These are phyloP conservation scores for Trichoderma gracile DNA, from an alignment of 2,329 filamentous ascomycete genomes.

Conservation along the genomic window DNA sequence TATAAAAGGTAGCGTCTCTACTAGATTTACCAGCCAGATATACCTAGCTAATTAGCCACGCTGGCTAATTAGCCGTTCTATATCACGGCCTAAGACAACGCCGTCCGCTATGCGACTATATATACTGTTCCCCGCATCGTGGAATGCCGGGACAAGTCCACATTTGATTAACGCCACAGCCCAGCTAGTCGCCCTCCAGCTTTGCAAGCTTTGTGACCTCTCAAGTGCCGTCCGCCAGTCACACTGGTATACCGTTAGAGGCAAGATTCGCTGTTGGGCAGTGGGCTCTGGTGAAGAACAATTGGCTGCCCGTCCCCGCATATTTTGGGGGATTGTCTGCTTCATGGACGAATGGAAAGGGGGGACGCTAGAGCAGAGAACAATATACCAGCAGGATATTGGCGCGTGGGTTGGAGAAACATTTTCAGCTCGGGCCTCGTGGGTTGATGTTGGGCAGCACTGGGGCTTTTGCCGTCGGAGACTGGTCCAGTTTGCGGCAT, in stretches of 20 bases:
- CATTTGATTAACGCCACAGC: constrained; percentile 15
- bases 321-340: neutral
- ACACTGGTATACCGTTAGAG: neutral
- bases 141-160: constrained; percentile 17
- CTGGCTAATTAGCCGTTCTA: no score
- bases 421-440: neutral
- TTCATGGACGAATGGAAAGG: neutral
- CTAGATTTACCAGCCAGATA: no score
- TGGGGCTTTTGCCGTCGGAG: neutral
- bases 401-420: neutral
- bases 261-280: constrained; percentile 5
- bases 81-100: neutral
- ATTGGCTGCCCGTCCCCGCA: constrained; percentile 19
- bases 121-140: constrained; percentile 7
- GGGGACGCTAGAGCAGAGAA: constrained; percentile 4
- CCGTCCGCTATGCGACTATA: neutral
- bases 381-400: neutral
- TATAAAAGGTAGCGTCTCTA: no score
- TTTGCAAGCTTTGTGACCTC: neutral
- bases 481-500: constrained; percentile 3
- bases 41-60: no score
- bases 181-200: neutral
- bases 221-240: neutral
- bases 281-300: neutral
- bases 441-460: neutral